Evolutionary conservation across 768 basidiomycete genomes (phyloP).

Genomic region (Rhodocollybia butyracea): DNA sequence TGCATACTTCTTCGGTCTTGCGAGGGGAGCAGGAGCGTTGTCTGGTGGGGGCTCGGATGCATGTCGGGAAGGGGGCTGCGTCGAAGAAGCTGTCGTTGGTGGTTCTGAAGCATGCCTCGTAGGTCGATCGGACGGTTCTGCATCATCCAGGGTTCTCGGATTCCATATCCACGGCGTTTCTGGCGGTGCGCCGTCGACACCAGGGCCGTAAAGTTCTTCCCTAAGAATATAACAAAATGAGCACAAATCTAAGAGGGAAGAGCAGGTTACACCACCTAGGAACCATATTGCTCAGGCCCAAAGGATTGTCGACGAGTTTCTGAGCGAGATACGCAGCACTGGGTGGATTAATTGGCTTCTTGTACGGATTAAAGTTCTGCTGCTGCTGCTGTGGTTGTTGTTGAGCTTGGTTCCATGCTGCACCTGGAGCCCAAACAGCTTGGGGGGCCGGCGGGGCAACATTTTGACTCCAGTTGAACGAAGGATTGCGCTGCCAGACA

Average conservation of each 20-base stretch:
- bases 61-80: conserved; percentile 9
- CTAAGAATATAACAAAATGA: conserved; percentile 11
- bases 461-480: conserved; percentile 21
- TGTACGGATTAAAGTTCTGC: conserved; percentile 54
- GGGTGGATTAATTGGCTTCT: conserved; percentile 56
- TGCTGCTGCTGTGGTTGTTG: conserved; percentile 22
- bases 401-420: conserved; percentile 35
- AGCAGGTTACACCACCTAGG: conserved; percentile 38
- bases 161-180: conserved; percentile 78
- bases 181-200: conserved; percentile 31
- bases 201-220: conserved; percentile 29
- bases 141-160: conserved; percentile 40
- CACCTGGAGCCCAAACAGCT: conserved; percentile 37
- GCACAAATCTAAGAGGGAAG: neutral
- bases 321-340: conserved; percentile 66
- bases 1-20: conserved; percentile 3
- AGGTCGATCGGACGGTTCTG: conserved; percentile 17
- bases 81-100: conserved; percentile 14
- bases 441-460: conserved; percentile 20
- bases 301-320: conserved; percentile 55
- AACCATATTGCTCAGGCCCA: conserved; percentile 65
- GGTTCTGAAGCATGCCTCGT: conserved; percentile 17
- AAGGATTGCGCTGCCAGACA: conserved; percentile 49
- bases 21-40: conserved; percentile 1
- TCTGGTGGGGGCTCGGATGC: conserved; percentile 23